Conservation (phyloP, 2,329 filamentous ascomycete species). For the Aspergillus sergii region DNA sequence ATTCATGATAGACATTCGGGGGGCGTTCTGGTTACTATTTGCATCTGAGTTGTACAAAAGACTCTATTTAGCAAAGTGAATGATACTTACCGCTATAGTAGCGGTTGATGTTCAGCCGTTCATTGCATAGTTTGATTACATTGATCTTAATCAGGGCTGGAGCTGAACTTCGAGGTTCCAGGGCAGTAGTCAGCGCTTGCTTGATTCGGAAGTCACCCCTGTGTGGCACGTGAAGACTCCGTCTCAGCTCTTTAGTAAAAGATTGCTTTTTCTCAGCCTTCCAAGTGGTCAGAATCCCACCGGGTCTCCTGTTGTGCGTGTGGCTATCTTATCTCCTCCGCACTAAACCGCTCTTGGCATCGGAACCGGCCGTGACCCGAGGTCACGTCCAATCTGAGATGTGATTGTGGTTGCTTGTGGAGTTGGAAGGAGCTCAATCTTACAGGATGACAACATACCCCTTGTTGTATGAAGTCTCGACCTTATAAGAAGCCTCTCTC, state of each 20-base stretch:
- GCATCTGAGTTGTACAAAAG: constrained; percentile 3
- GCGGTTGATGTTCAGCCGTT: background rate
- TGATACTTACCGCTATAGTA: background rate
- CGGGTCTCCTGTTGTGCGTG: background rate
- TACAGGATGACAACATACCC: background rate
- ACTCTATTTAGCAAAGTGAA: background rate
- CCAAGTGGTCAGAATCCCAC: background rate
- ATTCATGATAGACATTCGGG: constrained; percentile 5
- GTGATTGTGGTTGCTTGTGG: background rate
- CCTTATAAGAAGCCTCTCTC: background rate
- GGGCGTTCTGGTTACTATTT: background rate
- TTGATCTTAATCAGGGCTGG: background rate
- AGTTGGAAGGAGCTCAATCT: background rate
- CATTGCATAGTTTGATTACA: background rate
- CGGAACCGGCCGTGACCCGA: constrained; percentile 32
- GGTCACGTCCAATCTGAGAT: constrained; percentile 1
- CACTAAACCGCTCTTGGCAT: constrained; percentile 17
- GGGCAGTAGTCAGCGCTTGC: background rate
- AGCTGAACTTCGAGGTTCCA: background rate
- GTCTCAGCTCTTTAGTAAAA: background rate
- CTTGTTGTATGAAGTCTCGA: background rate
- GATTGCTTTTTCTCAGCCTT: background rate
- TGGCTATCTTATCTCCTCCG: constrained; percentile 9
- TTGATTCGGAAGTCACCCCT: background rate
- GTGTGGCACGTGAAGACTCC: background rate